Base-by-base conservation (phyloP, 176 grass and related monocot species). In the Eleusine indica region DNA sequence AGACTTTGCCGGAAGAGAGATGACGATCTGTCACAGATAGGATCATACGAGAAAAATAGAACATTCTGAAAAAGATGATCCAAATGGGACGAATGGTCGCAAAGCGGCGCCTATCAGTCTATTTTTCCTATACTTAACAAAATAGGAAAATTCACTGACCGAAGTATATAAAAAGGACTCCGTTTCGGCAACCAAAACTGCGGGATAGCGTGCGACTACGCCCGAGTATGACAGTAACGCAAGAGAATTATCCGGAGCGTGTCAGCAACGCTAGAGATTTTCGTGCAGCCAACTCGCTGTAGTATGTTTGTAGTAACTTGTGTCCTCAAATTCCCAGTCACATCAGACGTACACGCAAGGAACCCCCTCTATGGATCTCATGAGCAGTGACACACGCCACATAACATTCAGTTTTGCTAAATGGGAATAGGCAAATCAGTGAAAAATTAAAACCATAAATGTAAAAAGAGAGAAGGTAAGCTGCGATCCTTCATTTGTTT, bases 381-480 rank as follows among this genome's bases (percentile, higher is more conserved):
- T 14, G 25, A 47, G 22, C 52, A 21, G 64, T 42, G 22, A 37
- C 8, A 60, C 12, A 71, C 5, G 77, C 30, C 21, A 69, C 48
- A 56, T 78, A 70, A 57, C 48, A 56, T 71, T 48, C 64, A 71
- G 14, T 18, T 52, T 65, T 51, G 30, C 19, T 47, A 78, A 77
- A 53, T 53, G 25, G 19, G 25, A 29, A 21, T 62, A 56, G 22
- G 3, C 3, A 67, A 21, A 48, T 73, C 8, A 44, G 13, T 72
- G 17, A 56, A 15, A 6, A 16, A 16, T 52, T 52, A 52, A 3
- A 52, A 52, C 14, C 14, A 16, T 52, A 13, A 16, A 17, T 52
- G 49, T 52, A 47, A 47, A 18, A 56, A 7, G 6, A 74, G 2
- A 65, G 39, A 18, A 84, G 21, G 35, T 21, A 75, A 60, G 29